A percentile compares a stretch with the other conserved stretches of the same genome.
Conservation (phyloP, 768 basidiomycete genomes). For the Cytidiella melzeri region DNA sequence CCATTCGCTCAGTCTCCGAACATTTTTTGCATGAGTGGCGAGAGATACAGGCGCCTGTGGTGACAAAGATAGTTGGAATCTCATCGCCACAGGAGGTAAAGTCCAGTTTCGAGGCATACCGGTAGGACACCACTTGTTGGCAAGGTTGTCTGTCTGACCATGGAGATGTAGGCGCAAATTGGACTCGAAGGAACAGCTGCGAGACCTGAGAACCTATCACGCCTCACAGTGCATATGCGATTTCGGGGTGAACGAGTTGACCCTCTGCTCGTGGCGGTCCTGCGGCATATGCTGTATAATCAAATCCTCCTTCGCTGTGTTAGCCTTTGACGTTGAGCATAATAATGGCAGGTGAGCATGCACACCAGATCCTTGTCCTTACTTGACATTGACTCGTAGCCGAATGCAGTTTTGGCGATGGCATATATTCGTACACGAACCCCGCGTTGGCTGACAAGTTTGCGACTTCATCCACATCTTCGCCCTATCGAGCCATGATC, state of each 20-base stretch:
- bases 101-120: not conserved
- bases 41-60: constrained; percentile 30
- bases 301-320: constrained; percentile 48
- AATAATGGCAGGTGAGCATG: constrained; percentile 49
- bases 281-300: constrained; percentile 60
- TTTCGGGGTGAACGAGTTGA: constrained; percentile 46
- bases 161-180: constrained; percentile 21
- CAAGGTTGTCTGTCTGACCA: constrained; percentile 20
- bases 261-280: constrained; percentile 51
- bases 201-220: constrained; percentile 55
- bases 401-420: constrained; percentile 46
- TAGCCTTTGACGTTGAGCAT: constrained; percentile 48
- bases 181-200: constrained; percentile 31
- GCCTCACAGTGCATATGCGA: constrained; percentile 66
- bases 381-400: not conserved
- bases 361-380: not conserved
- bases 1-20: constrained; percentile 37
- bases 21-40: constrained; percentile 52
- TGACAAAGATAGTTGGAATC: constrained; percentile 51
- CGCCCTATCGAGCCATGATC: constrained; percentile 62
- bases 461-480: constrained; percentile 62
- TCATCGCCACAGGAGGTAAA: not conserved
- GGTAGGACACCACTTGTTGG: not conserved
- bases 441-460: constrained; percentile 50
- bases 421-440: constrained; percentile 58